Evolutionary conservation across 805 yeast species (phyloP).

Genomic region (Yarrowia yakushimensis): DNA sequence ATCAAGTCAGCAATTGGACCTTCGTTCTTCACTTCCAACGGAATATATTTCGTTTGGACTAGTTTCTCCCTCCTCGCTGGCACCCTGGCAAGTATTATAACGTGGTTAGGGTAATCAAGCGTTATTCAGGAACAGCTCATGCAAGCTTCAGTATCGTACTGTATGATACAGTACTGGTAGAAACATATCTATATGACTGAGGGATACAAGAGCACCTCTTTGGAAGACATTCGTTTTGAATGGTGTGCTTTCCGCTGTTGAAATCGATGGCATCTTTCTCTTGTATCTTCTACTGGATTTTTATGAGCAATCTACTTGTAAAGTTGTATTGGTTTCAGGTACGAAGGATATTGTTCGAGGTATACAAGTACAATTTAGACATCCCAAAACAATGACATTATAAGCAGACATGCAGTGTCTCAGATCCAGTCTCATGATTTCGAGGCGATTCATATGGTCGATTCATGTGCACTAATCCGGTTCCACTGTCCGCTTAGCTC

Average conservation of each 20-base stretch:
- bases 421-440: background rate
- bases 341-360: too few species aligned
- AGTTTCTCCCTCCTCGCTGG: too few species aligned
- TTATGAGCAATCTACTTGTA: background rate
- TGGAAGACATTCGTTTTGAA: background rate
- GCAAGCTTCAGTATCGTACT: background rate
- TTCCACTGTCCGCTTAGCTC: background rate
- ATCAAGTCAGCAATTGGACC: too few species aligned
- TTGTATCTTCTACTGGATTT: background rate
- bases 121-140: background rate
- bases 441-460: background rate
- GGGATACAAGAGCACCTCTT: background rate
- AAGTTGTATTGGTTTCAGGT: too few species aligned
- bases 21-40: too few species aligned
- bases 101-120: background rate
- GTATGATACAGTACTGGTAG: too few species aligned
- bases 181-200: background rate
- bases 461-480: background rate
- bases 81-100: background rate
- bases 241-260: too few species aligned
- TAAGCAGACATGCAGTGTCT: background rate
- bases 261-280: too few species aligned
- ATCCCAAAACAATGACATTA: background rate
- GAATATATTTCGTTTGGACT: too few species aligned
- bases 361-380: background rate